These are phyloP conservation scores for Gossypium trilobum DNA, from an alignment of 441 rosid genomes.

Conservation along the genomic window DNA sequence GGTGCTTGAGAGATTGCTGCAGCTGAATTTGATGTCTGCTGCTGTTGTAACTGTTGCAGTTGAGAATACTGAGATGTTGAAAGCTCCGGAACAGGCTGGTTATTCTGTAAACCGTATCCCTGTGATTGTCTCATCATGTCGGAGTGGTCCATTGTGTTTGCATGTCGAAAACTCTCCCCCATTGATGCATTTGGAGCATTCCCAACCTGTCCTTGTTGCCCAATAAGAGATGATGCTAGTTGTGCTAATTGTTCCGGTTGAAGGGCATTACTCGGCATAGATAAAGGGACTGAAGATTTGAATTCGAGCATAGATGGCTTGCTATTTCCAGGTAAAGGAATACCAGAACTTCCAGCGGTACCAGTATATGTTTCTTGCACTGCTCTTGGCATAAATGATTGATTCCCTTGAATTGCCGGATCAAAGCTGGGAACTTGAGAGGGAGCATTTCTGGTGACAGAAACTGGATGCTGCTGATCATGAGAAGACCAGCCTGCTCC, in stretches of 20 bases:
- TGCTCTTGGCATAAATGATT: slow-evolving; percentile 24
- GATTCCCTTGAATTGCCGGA: slow-evolving; percentile 29
- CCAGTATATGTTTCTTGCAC: slow-evolving; percentile 30
- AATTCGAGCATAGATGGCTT: slow-evolving; percentile 24
- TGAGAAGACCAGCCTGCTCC: slow-evolving; percentile 43
- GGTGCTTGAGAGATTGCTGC: slow-evolving; percentile 18
- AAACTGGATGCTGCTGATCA: slow-evolving; percentile 26
- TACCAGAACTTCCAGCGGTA: slow-evolving; percentile 24
- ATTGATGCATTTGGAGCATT: slow-evolving; percentile 27
- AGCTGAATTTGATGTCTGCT: slow-evolving; percentile 28
- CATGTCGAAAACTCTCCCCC: slow-evolving; percentile 31
- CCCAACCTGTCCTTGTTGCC: slow-evolving; percentile 49
- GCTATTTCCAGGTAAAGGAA: slow-evolving; percentile 25
- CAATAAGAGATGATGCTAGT: slow-evolving; percentile 57
- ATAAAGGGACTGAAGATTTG: slow-evolving; percentile 18
- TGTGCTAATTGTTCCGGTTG: slow-evolving; percentile 68
- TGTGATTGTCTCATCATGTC: slow-evolving; percentile 33
- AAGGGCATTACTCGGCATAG: slow-evolving; percentile 36
- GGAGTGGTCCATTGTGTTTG: slow-evolving; percentile 22
- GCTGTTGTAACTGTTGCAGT: slow-evolving; percentile 41
- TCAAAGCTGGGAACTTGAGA: slow-evolving; percentile 33
- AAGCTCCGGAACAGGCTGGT: slow-evolving; percentile 31
- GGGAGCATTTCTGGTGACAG: slow-evolving; percentile 31
- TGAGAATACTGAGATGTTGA: slow-evolving; percentile 40
- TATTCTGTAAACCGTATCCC: slow-evolving; percentile 31